phyloP scores from a whole-genome alignment of 2,329 filamentous ascomycete genomes.

The Hortaea sp. region DNA sequence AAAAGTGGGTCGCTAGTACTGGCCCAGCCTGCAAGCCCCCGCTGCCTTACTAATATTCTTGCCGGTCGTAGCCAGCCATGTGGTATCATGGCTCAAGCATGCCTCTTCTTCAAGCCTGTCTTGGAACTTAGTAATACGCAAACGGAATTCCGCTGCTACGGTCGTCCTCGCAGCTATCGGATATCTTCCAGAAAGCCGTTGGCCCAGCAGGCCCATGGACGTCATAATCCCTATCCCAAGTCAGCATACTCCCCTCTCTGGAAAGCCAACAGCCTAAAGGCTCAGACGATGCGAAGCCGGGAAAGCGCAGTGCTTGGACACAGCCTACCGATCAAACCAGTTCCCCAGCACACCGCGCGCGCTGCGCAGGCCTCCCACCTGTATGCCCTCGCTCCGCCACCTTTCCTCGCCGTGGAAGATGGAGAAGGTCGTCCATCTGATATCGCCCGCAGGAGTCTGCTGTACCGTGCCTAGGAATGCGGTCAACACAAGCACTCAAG shows the following conservation, averaged over 20 bases:
- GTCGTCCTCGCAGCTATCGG: slow-evolving; percentile 36
- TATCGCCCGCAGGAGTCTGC: slow-evolving; percentile 58
- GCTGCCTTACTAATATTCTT: no score
- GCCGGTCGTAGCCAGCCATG: no score
- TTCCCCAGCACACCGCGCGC: slow-evolving; percentile 60
- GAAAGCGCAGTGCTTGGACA: not conserved
- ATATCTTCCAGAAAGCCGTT: slow-evolving; percentile 68
- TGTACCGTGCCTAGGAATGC: slow-evolving; percentile 47
- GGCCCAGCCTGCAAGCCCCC: no score
- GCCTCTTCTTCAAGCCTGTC: not conserved
- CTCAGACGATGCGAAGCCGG: not conserved
- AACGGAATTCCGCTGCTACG: slow-evolving; percentile 15
- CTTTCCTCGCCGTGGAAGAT: slow-evolving; percentile 55
- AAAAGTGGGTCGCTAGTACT: no score
- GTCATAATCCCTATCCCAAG: slow-evolving; percentile 47
- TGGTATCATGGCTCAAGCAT: no score
- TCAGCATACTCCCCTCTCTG: not conserved
- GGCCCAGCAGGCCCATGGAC: slow-evolving; percentile 61
- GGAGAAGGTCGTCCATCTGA: slow-evolving; percentile 63
- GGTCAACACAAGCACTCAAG: slow-evolving; percentile 5
- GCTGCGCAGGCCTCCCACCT: slow-evolving; percentile 57
- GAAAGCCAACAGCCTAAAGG: no score
- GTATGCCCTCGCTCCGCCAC: slow-evolving; percentile 69
- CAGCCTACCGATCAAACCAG: slow-evolving; percentile 63
- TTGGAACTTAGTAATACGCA: slow-evolving; percentile 7